Conservation (phyloP, 371 early-diverging fungal genomes). For the Cokeromyces recurvatus region DNA sequence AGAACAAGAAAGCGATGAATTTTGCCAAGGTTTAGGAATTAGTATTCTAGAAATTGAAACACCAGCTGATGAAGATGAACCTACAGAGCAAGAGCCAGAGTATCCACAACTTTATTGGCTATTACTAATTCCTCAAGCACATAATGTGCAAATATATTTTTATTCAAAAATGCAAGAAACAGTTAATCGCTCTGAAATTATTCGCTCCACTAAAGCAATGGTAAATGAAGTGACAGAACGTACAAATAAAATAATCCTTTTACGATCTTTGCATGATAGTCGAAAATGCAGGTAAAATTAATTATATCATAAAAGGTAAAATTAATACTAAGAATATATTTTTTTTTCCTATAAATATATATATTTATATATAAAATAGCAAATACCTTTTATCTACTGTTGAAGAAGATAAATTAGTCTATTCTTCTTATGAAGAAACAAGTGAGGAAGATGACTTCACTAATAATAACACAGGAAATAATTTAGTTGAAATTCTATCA, state of each 20-base stretch:
- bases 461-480: slow-evolving; percentile 10
- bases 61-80: slow-evolving; percentile 11
- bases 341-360: not conserved
- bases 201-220: slow-evolving; percentile 53
- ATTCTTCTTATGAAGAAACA: slow-evolving; percentile 37
- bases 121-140: slow-evolving; percentile 27
- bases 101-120: slow-evolving; percentile 61
- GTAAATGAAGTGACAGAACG: slow-evolving; percentile 58
- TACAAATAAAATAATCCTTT: slow-evolving; percentile 63
- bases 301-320: too few relatives aligned
- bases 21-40: slow-evolving; percentile 46
- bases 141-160: slow-evolving; percentile 59
- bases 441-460: slow-evolving; percentile 44
- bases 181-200: slow-evolving; percentile 52
- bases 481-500: slow-evolving; percentile 38
- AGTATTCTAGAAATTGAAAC: slow-evolving; percentile 33
- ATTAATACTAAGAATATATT: not conserved
- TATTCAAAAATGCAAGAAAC: slow-evolving; percentile 63
- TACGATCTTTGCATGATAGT: slow-evolving; percentile 61
- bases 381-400: slow-evolving; percentile 62
- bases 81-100: not conserved
- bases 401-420: slow-evolving; percentile 25
- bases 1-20: slow-evolving; percentile 28
- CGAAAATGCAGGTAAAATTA: slow-evolving; percentile 66
- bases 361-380: too few relatives aligned